Conservation (phyloP, 2,329 filamentous ascomycete genomes). For the Ophiostoma sp. region DNA sequence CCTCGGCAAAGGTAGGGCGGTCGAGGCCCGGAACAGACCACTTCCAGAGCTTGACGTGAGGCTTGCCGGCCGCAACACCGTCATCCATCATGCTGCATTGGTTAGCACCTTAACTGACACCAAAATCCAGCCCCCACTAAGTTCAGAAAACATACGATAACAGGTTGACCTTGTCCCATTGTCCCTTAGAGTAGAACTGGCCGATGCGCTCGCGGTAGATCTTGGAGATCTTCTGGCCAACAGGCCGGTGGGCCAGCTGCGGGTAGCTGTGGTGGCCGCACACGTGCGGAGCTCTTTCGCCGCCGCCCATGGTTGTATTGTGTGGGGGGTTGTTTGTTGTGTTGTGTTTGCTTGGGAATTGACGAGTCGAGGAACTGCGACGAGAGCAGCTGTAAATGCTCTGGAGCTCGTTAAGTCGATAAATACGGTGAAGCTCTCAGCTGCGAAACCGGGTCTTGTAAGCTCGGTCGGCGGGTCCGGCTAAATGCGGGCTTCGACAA, state of each 20-base stretch:
- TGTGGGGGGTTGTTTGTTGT: neutral
- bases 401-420: neutral
- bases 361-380: neutral
- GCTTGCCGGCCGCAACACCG: constrained; percentile 63
- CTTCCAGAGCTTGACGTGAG: constrained; percentile 80
- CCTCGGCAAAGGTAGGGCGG: constrained; percentile 84
- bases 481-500: constrained; percentile 13
- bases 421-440: neutral
- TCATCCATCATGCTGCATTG: constrained; percentile 67
- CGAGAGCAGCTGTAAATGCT: neutral
- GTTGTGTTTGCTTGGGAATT: neutral
- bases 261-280: constrained; percentile 30
- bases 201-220: constrained; percentile 33
- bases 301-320: constrained; percentile 33
- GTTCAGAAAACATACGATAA: constrained; percentile 29
- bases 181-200: constrained; percentile 32
- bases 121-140: neutral
- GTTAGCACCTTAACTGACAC: neutral
- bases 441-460: neutral
- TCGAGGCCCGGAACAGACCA: constrained; percentile 79
- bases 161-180: constrained; percentile 34
- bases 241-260: constrained; percentile 31
- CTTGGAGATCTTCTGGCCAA: constrained; percentile 32
- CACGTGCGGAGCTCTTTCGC: constrained; percentile 26
- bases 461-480: constrained; percentile 1